A percentile compares a stretch with the other conserved stretches of the same genome.
Conservation (phyloP, 2,329 filamentous ascomycete species). For the Cladophialophora psammophila region DNA sequence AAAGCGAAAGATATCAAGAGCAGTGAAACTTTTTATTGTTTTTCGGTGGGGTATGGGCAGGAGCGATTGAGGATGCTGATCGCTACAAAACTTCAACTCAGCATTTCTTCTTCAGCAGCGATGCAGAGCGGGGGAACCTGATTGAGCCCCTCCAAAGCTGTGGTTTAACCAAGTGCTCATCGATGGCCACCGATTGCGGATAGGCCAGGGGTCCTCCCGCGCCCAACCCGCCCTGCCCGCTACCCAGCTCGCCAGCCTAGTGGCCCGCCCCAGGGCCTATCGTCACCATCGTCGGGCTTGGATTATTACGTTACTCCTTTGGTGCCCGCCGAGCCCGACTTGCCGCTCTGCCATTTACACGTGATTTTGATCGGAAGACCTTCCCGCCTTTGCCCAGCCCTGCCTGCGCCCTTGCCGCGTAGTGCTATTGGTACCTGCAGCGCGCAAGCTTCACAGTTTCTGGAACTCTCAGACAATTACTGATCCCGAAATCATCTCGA, state of each 20-base stretch:
- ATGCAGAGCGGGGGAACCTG: conserved; percentile 14
- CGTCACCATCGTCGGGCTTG: background rate
- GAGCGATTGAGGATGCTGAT: conserved; percentile 20
- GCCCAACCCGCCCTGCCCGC: conserved; percentile 2
- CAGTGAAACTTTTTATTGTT: conserved; percentile 37
- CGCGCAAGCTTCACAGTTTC: conserved; percentile 24
- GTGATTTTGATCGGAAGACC: conserved; percentile 25
- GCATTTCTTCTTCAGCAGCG: conserved; percentile 19
- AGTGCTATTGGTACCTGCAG: conserved; percentile 34
- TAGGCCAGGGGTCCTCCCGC: conserved; percentile 14
- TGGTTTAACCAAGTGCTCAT: background rate
- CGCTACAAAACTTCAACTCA: conserved; percentile 31
- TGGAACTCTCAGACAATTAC: background rate
- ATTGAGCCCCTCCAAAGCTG: conserved; percentile 19
- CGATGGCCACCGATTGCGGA: conserved; percentile 14
- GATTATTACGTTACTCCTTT: too few species aligned
- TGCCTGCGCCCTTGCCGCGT: conserved; percentile 28
- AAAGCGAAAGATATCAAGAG: conserved; percentile 19
- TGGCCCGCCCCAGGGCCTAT: background rate
- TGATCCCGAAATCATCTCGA: conserved; percentile 10
- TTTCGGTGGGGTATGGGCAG: conserved; percentile 35
- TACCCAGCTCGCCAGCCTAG: conserved; percentile 4
- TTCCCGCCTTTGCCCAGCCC: conserved; percentile 17
- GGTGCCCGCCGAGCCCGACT: too few species aligned
- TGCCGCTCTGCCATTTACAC: conserved; percentile 2